Evolutionary conservation across 495 filamentous ascomycete genomes (phyloP).

Genomic region (Aspergillus nanangensis): DNA sequence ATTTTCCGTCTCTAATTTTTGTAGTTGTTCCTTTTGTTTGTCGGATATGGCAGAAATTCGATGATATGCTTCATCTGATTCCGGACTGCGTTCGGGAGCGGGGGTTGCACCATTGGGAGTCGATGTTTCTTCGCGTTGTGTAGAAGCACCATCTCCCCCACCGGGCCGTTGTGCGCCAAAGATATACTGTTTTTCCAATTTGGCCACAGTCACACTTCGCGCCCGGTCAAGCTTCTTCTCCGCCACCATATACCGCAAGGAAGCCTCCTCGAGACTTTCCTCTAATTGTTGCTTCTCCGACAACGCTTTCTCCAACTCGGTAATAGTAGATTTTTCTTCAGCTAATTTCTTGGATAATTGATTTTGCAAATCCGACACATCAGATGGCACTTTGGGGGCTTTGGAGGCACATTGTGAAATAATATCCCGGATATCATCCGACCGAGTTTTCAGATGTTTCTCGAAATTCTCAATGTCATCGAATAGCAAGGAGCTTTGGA

Average conservation of each 20-base stretch:
- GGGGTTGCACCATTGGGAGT: slow-evolving; percentile 53
- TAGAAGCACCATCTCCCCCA: slow-evolving; percentile 45
- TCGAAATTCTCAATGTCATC: slow-evolving; percentile 59
- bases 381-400: slow-evolving; percentile 45
- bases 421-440: slow-evolving; percentile 56
- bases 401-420: slow-evolving; percentile 53
- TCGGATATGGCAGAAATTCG: slow-evolving; percentile 68
- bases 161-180: slow-evolving; percentile 50
- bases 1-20: slow-evolving; percentile 73
- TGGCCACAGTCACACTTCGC: slow-evolving; percentile 83
- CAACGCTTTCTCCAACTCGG: slow-evolving; percentile 70
- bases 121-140: slow-evolving; percentile 48
- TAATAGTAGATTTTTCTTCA: slow-evolving; percentile 71
- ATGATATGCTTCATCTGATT: slow-evolving; percentile 64
- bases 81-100: slow-evolving; percentile 45
- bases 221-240: slow-evolving; percentile 89
- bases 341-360: slow-evolving; percentile 71
- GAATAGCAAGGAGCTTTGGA: slow-evolving; percentile 32
- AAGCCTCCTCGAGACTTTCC: slow-evolving; percentile 78
- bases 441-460: slow-evolving; percentile 62
- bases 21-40: slow-evolving; percentile 84
- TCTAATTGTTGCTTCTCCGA: slow-evolving; percentile 79
- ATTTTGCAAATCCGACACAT: slow-evolving; percentile 66
- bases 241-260: slow-evolving; percentile 85
- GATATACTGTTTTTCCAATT: slow-evolving; percentile 85